phyloP scores from a whole-genome alignment of 352 stramenopile genomes.

The Pythium aristosporum region DNA sequence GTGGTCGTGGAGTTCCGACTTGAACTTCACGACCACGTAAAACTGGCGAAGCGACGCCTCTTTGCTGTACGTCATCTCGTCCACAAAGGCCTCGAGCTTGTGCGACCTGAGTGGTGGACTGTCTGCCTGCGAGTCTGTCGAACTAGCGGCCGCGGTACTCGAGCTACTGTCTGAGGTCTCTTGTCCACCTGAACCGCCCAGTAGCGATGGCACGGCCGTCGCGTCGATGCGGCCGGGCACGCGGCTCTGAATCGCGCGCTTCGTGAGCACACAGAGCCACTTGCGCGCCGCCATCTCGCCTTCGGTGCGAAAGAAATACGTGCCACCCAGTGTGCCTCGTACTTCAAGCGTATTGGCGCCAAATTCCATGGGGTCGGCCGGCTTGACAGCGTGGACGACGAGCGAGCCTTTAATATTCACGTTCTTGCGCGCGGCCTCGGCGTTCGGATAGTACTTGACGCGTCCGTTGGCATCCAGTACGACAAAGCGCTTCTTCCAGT shows the following conservation, averaged over 20 bases:
- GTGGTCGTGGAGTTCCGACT: conserved; percentile 80
- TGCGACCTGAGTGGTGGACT: conserved; percentile 61
- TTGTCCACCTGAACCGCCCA: background rate
- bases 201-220: conserved; percentile 26
- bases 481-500: conserved; percentile 86
- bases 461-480: conserved; percentile 70
- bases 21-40: conserved; percentile 85
- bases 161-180: background rate
- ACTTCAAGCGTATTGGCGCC: conserved; percentile 77
- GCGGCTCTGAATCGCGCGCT: conserved; percentile 74
- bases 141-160: background rate
- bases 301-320: conserved; percentile 80
- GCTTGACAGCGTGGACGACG: conserved; percentile 73
- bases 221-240: conserved; percentile 68
- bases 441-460: conserved; percentile 82
- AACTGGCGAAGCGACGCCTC: conserved; percentile 77
- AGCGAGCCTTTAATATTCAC: conserved; percentile 78
- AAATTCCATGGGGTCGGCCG: conserved; percentile 69
- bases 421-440: conserved; percentile 71
- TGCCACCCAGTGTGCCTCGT: conserved; percentile 68
- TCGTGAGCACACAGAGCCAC: conserved; percentile 82
- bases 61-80: conserved; percentile 75
- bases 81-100: conserved; percentile 54
- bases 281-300: conserved; percentile 74
- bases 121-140: conserved; percentile 11